Evolutionary conservation across 257 asterid species (phyloP), one percentile per base, ranked within the genome.

Genomic region (Scutellaria baicalensis): DNA sequence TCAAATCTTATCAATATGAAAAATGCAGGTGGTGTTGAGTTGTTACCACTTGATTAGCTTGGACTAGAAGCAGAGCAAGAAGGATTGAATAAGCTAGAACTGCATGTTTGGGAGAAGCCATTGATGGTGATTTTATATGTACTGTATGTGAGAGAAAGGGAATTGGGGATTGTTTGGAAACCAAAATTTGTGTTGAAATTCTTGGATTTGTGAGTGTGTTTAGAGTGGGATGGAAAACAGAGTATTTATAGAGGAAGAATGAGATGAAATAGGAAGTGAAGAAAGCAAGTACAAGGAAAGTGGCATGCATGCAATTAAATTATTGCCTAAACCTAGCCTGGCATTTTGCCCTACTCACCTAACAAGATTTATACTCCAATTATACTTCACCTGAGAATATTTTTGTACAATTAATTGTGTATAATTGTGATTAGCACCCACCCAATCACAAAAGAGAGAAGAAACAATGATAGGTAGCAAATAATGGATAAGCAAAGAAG

Each of bases 61-160:
- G 84, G 59, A 75, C 84, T 49, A 86, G 55, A 62, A 75, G 55
- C 9, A 91, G 68, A 42, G 77, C 71, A 27, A 88, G 69, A 50
- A 88, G 52, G 16, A 85, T 42, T 6, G 84, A 65, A 27, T 27
- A 27, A 59, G 79, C 80, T 27, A 77, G 14, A 36, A 83, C 4
- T 27, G 33, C 18, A 54, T 62, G 13, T 71, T 84, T 88, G 52
- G 83, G 40, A 74, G 73, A 62, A 51, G 84, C 89, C 97, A 90
- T 88, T 8, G 63, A 9, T 50, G 56, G 61, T 49, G 16, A 8
- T 2, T 48, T 13, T 13, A 1, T n/a, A 3, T 48, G 8, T n/a
- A 11, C 31, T 48, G 8, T n/a, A 11, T 40, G 18, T 11, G 9
- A 20, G 9, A 43, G 65, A 56, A 52, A 13, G 35, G 51, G 38